Conservation (phyloP, 2,329 filamentous ascomycete genomes). For the Monosporascus sp. region DNA sequence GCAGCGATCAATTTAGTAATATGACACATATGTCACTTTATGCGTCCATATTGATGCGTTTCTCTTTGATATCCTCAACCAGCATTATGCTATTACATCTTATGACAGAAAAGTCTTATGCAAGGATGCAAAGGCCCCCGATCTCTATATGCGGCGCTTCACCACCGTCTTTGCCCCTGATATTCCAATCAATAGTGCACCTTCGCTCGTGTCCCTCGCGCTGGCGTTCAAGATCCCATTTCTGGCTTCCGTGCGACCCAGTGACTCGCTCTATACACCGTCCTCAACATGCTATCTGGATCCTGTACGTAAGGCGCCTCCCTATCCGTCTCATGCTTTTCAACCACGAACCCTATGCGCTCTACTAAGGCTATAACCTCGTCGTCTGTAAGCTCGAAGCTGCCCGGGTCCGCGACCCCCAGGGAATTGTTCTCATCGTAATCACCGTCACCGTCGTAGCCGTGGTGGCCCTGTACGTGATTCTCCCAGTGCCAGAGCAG, state of each 20-base stretch:
- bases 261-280: conserved; percentile 71
- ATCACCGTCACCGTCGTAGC: conserved; percentile 46
- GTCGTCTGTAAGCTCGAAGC: conserved; percentile 83
- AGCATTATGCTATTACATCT: neutral
- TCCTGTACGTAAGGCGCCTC: conserved; percentile 86
- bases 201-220: too few relatives aligned
- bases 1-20: too few relatives aligned
- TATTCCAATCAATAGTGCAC: neutral
- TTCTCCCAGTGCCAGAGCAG: conserved; percentile 95
- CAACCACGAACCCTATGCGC: conserved; percentile 71
- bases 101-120: neutral
- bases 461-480: conserved; percentile 54
- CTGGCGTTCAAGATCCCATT: too few relatives aligned
- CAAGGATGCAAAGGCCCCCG: neutral
- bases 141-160: neutral
- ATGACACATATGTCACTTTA: neutral
- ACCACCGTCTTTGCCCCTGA: neutral
- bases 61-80: neutral
- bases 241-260: conserved; percentile 78
- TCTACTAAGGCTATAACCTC: conserved; percentile 76
- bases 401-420: conserved; percentile 84
- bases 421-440: conserved; percentile 44
- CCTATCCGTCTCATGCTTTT: conserved; percentile 54
- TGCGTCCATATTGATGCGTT: neutral
- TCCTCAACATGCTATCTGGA: conserved; percentile 77